Percentiles rank a stretch among this genome's conserved stretches.
Evolutionary conservation across 768 basidiomycete genomes (phyloP).

Genomic region (Lactarius indigo): DNA sequence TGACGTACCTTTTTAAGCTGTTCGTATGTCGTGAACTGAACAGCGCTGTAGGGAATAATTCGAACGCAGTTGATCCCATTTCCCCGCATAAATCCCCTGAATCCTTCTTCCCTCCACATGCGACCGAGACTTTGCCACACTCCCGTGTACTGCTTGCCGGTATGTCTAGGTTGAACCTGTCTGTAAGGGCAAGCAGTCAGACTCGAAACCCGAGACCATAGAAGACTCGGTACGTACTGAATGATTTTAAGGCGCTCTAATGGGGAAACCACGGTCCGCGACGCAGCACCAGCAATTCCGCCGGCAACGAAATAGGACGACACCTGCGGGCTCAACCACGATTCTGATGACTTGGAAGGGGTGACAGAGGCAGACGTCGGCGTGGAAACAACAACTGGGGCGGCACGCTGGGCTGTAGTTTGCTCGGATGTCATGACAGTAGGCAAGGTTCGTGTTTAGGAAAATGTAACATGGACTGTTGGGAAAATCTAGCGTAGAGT

Average conservation of each 20-base stretch:
- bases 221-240: conserved; percentile 52
- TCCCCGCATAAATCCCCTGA: conserved; percentile 90
- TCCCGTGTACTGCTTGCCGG: conserved; percentile 70
- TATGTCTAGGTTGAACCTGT: conserved; percentile 79
- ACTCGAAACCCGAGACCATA: background rate
- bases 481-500: background rate
- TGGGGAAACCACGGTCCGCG: conserved; percentile 89
- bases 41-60: conserved; percentile 89
- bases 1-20: conserved; percentile 74
- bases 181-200: conserved; percentile 39
- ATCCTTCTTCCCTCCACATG: conserved; percentile 94
- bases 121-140: conserved; percentile 80
- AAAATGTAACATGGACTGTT: conserved; percentile 20
- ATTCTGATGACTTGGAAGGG: conserved; percentile 14
- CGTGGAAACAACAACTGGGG: background rate
- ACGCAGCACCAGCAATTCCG: conserved; percentile 59
- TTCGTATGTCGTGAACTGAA: conserved; percentile 87
- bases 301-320: conserved; percentile 53
- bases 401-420: conserved; percentile 11
- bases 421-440: conserved; percentile 20
- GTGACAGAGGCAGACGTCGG: background rate
- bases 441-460: background rate
- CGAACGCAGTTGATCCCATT: conserved; percentile 89
- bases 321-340: conserved; percentile 36
- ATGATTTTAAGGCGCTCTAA: conserved; percentile 95